Base-by-base conservation (phyloP, 345 rosid species). In the Cochlearia excelsa region DNA sequence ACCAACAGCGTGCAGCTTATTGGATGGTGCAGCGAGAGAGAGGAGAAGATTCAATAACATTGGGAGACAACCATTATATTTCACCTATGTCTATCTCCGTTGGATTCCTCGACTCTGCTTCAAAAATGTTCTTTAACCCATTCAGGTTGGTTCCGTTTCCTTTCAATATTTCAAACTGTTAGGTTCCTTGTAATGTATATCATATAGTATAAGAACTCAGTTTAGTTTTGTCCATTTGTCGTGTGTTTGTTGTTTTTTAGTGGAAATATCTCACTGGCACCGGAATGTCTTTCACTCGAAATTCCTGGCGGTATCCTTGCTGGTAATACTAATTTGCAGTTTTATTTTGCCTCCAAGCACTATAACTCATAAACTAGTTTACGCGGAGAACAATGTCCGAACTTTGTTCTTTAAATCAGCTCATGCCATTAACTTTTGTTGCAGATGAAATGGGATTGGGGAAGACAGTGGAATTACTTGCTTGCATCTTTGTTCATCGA, bases 381-480 rank as follows among this genome's bases (percentile, higher is more conserved):
- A 9, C 48, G 23, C 3, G 2, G 26, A 46, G 56, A 34, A 7
- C 10, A 52, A 7, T 44, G 28, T 59, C 26, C 4, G 31, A 48
- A 61, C 35, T 26, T 10, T 31, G 31, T 61, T 40, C 26, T 45
- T 37, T 30, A 40, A 38, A 16, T 44, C 30, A 47, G 34, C 43
- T 26, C 49, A 57, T 66, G 16, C 28, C 59, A 54, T 41, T 28
- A 43, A n/a, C 23, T 51, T n/a, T 66, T 65, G 39, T 44, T 30
- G 57, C 88, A 88, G 98, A 92, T 82, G 98, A 92, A 81, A 92
- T 92, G 98, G 98, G 98, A 43, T 74, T 92, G 79, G 97, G 98
- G 16, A 92, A 92, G 78, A 92, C 98, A 6, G 89, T 92, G 67
- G 98, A 92, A 66, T 75, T 92, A 62, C 95, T 92, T 79, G 97